Percentiles rank a stretch among this genome's conserved stretches.
Evolutionary conservation across 352 stramenopile genomes (phyloP).

Genomic region (Phytophthora melonis): DNA sequence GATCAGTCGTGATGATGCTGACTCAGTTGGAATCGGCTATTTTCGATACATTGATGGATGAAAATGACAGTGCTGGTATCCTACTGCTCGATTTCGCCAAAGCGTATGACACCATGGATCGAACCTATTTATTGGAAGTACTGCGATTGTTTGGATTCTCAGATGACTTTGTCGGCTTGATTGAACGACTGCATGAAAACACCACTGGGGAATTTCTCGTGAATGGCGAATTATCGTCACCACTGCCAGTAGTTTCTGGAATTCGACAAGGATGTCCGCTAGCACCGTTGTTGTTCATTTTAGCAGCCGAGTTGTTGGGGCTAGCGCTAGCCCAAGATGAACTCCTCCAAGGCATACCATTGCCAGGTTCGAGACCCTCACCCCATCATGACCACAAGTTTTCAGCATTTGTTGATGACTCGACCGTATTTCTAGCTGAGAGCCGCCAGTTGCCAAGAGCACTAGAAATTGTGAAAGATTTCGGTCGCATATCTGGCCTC

Average conservation of each 20-base stretch:
- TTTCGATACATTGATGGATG: not conserved
- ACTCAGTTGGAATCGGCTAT: not conserved
- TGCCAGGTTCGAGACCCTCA: not conserved
- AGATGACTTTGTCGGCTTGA: not conserved
- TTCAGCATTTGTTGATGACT: not conserved
- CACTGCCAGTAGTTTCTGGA: not conserved
- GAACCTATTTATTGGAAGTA: not conserved
- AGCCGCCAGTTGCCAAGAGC: not conserved
- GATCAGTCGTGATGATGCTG: not conserved
- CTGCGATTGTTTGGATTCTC: not conserved
- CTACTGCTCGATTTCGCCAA: constrained; percentile 3
- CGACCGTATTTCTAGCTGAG: not conserved
- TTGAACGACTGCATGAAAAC: not conserved
- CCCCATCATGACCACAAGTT: not conserved
- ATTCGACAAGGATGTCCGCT: not conserved
- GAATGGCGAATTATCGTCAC: not conserved
- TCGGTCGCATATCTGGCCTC: not conserved
- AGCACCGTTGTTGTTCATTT: not conserved
- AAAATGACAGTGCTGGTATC: not conserved
- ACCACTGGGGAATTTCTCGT: not conserved
- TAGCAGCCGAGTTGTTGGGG: not conserved
- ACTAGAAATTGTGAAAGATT: not conserved
- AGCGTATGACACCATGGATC: not conserved
- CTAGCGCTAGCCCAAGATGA: not conserved
- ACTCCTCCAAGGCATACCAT: not conserved